Evolutionary conservation across 2,329 filamentous ascomycete species (phyloP).

Genomic region (Byssochlamys sp.): DNA sequence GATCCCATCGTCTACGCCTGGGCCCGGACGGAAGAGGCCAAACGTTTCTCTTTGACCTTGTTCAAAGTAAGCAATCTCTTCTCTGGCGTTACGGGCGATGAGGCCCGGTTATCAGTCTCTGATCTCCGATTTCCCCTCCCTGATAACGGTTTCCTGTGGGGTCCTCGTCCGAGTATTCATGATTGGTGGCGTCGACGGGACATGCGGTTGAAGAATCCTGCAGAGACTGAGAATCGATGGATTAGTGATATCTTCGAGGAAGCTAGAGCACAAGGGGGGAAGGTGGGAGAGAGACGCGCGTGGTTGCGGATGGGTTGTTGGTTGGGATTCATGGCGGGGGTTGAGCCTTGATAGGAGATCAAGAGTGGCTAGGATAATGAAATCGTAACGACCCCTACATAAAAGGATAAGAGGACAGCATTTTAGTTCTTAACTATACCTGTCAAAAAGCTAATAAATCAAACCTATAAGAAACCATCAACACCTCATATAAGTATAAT

Average conservation of each 20-base stretch:
- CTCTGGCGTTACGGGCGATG: constrained; percentile 2
- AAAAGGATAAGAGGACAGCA: too few relatives aligned
- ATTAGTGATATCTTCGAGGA: constrained; percentile 5
- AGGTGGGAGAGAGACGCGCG: background rate
- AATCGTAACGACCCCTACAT: too few relatives aligned
- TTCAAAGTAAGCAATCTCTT: constrained; percentile 12
- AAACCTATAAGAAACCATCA: too few relatives aligned
- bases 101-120: constrained; percentile 5
- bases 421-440: too few relatives aligned
- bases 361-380: too few relatives aligned
- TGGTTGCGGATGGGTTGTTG: constrained; percentile 7
- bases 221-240: constrained; percentile 4
- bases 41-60: constrained; percentile 19
- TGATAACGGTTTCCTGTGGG: constrained; percentile 6
- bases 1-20: constrained; percentile 12
- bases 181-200: constrained; percentile 6
- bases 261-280: background rate
- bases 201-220: constrained; percentile 4
- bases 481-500: too few relatives aligned
- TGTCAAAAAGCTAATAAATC: too few relatives aligned
- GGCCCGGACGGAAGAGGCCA: constrained; percentile 20
- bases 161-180: constrained; percentile 1
- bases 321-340: constrained; percentile 5
- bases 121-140: constrained; percentile 13
- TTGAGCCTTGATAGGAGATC: background rate